Evolutionary conservation across 257 asterid species (phyloP), one percentile per base, ranked within the genome.

Genomic region (Nicotiana paniculata): DNA sequence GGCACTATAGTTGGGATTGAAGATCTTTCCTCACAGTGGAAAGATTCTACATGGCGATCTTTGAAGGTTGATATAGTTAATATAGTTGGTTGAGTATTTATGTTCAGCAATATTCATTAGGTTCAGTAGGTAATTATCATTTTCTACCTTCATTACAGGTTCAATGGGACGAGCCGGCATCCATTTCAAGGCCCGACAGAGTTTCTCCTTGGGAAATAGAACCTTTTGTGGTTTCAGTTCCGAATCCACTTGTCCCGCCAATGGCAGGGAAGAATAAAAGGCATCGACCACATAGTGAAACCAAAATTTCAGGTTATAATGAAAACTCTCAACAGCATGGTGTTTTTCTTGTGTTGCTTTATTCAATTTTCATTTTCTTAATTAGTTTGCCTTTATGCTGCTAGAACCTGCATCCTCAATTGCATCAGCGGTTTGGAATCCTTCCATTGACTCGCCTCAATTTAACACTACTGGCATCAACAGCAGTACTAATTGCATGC

Each of bases 181-280:
- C 91, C 65, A 88, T 93, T 81, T 77, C 84, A 9, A 85, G 97
- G 70, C 94, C 97, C 13, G 93, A 90, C 15, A 87, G 93, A 87
- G 95, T 93, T 85, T 93, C 97, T 84, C 97, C 97, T 30, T 93
- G 97, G 97, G 97, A 93, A 84, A 92, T 93, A 37, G 93, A 93
- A 82, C 93, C 93, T 35, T 91, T 90, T 63, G 92, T 90, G 63
- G 87, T 90, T 12, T 82, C 97, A 4, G n/a, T 83, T 21, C 93
- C 95, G 4, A 61, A 89, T 8, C 37, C 82, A 53, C 83, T 84
- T 7, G 81, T 82, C 79, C 95, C 74, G 84, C 88, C 95, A 59
- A 82, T 80, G 5, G 6, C 82, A 10, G 55, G 80, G 80, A 92
- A 89, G 89, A 85, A 88, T 87, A 92, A 92, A 84, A 88, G 97